Percentiles rank a stretch among this genome's conserved stretches.
phyloP scores from a whole-genome alignment of 2,329 filamentous ascomycete genomes.

The Colletotrichum siamense region DNA sequence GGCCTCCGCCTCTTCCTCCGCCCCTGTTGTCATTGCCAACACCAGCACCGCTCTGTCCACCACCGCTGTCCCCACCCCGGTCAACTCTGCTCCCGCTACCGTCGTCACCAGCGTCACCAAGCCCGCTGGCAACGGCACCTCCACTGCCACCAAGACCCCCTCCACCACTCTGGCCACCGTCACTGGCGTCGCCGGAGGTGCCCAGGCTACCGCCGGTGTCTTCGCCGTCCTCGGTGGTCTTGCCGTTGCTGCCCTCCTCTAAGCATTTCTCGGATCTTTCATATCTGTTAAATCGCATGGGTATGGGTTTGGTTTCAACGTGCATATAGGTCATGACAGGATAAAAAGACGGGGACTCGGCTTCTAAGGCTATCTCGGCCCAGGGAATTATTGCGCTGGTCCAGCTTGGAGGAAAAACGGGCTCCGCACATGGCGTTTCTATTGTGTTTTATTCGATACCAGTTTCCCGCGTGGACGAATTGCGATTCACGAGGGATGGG shows the following conservation, averaged over 20 bases:
- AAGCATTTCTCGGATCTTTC: conserved; percentile 20
- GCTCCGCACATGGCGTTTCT: conserved; percentile 17
- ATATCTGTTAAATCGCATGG: conserved; percentile 19
- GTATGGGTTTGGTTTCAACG: conserved; percentile 17
- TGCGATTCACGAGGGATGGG: conserved; percentile 13
- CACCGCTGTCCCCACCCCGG: conserved; percentile 17
- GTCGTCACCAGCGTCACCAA: conserved; percentile 24
- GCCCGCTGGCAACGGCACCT: conserved; percentile 15
- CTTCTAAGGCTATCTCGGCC: not conserved
- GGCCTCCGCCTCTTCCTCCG: conserved; percentile 24
- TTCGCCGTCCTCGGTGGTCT: conserved; percentile 23
- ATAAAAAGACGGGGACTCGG: conserved; percentile 21
- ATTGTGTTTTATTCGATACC: conserved; percentile 20
- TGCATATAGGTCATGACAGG: conserved; percentile 22
- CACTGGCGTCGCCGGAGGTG: not conserved
- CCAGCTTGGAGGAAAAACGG: not conserved
- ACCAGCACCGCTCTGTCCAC: conserved; percentile 26
- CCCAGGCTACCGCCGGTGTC: conserved; percentile 20
- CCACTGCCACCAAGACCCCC: not conserved
- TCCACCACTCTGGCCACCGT: conserved; percentile 9
- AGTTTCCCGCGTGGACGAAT: conserved; percentile 1
- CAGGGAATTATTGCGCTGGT: not conserved
- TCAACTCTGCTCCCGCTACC: conserved; percentile 27
- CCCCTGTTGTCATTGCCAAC: conserved; percentile 30
- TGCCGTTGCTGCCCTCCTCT: conserved; percentile 21